Evolutionary conservation across 345 rosid species (phyloP).

Genomic region (Turnera subulata): DNA sequence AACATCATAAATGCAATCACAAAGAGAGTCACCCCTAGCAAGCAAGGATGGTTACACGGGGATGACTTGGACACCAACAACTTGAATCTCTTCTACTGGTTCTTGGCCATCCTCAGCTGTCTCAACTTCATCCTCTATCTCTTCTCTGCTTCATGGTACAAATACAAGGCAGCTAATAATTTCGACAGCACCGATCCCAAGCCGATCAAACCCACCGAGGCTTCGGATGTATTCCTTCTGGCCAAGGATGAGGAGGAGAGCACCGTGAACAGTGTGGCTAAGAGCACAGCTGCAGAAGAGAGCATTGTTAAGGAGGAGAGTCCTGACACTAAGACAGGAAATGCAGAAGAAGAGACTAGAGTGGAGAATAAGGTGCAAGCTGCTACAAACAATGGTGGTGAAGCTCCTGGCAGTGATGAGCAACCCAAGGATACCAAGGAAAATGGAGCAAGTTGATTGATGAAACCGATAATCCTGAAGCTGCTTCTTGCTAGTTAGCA

Average conservation of each 20-base stretch:
- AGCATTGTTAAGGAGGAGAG: neutral
- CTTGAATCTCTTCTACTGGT: conserved; percentile 27
- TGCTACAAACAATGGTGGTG: neutral
- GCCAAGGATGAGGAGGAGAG: neutral
- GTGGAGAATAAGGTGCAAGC: neutral
- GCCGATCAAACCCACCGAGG: neutral
- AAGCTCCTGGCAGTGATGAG: neutral
- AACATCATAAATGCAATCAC: conserved; percentile 15
- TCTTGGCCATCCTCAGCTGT: conserved; percentile 22
- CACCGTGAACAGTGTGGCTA: neutral
- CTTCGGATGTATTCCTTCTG: neutral
- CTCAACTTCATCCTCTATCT: conserved; percentile 20
- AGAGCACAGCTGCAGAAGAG: neutral
- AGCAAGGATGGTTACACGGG: conserved; percentile 26
- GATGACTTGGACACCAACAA: conserved; percentile 9
- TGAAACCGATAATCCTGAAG: too few species aligned
- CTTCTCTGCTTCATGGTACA: conserved; percentile 30
- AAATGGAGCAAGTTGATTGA: neutral
- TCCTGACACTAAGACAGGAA: neutral
- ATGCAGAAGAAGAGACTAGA: neutral
- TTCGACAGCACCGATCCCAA: neutral
- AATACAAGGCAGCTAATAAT: conserved; percentile 12
- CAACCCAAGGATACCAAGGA: neutral
- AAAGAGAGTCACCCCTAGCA: conserved; percentile 10
- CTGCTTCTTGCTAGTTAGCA: too few species aligned